Base-by-base conservation (phyloP, 208 protist species). In the Crithidia sp. region DNA sequence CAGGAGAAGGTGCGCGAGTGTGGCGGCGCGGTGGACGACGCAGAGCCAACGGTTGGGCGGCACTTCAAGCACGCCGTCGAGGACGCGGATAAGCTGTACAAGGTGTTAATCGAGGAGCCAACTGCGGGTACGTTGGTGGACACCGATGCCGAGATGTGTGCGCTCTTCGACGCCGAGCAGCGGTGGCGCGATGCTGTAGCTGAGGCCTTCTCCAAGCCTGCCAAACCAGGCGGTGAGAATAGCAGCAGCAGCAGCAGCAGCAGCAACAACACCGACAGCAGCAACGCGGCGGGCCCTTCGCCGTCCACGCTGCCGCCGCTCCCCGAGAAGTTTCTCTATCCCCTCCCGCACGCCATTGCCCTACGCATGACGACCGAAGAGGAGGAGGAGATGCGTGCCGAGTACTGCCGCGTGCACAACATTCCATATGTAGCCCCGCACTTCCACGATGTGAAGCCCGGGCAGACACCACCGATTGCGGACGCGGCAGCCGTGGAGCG, bases 131-230 rank as follows among this genome's bases (percentile, higher is more conserved):
- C 58, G 14, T n/a, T 86, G 2, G 77, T 77, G 19, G 79, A 90
- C 39, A 90, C 85, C 0, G 85, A 90, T 68, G 64, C 58, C 12
- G 79, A 82, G 59, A 80, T 90, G 76, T 76, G 68, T 28, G 54
- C 36, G 9, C 36, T 78, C 0, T 63, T 82, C 12, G 74, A 67
- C 1, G 53, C 73, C 7, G 86, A 88, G 69, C 37, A 55, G 55
- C 28, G 41, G 5, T 90, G 86, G 86, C 82, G 77, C 9, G 57
- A 41, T 7, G 82, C 68, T 2, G 50, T 76, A 44, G 13, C 53
- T 8, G 64, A 56, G 28, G 56, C 17, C 52, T 67, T 43, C 2
- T 13, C 53, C 44, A 64, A 16, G 4, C 43, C 60, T 13, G 63
- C 57, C 41, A 45, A 14, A 49, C 57, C 5, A 9, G 55, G n/a